These are phyloP conservation scores for Alternaria sp. DNA, from an alignment of 2,329 filamentous ascomycete genomes.

Conservation along the genomic window DNA sequence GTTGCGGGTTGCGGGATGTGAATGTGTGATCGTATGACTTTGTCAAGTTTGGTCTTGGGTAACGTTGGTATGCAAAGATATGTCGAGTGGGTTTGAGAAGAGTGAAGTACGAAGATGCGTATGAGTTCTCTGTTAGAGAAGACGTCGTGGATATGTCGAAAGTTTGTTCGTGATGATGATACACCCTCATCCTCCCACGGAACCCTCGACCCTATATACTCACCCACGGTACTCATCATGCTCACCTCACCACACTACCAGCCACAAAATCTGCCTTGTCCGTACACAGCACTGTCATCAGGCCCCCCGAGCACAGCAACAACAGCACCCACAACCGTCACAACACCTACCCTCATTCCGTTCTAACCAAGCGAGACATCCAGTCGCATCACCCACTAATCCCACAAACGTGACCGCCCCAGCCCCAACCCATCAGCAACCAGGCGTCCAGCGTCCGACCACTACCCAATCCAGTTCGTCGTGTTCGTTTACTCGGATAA, in stretches of 20 bases:
- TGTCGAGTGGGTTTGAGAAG: background rate
- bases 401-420: background rate
- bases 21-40: background rate
- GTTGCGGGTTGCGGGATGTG: background rate
- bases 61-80: background rate
- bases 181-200: background rate
- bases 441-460: background rate
- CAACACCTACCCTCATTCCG: background rate
- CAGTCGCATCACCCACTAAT: background rate
- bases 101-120: background rate
- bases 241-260: background rate
- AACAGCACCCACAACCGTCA: background rate
- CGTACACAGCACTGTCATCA: background rate
- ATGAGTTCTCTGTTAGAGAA: background rate
- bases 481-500: background rate
- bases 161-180: background rate
- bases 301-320: background rate
- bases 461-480: background rate
- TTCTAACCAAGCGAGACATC: background rate
- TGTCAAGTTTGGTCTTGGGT: background rate
- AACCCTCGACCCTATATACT: background rate
- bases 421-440: background rate
- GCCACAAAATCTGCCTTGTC: background rate
- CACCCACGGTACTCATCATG: background rate
- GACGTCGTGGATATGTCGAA: background rate